phyloP scores from a whole-genome alignment of 805 yeast species.

The Yamadazyma olivae region DNA sequence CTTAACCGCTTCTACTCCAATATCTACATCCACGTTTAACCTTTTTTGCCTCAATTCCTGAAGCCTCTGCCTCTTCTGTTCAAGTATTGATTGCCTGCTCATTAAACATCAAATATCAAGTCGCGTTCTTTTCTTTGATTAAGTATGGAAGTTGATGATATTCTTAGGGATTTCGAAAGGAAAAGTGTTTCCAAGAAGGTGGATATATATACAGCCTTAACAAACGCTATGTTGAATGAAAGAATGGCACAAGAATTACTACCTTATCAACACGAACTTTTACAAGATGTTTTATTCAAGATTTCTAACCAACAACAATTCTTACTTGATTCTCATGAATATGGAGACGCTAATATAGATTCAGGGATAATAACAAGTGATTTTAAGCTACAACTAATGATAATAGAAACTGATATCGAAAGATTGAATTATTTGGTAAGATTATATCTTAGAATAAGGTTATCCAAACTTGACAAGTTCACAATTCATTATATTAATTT shows the following conservation, averaged over 20 bases:
- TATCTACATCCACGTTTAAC: conserved; percentile 9
- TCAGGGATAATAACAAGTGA: conserved; percentile 38
- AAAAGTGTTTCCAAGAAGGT: conserved; percentile 14
- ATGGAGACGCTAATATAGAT: conserved; percentile 54
- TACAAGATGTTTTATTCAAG: conserved; percentile 56
- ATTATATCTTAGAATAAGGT: conserved; percentile 73
- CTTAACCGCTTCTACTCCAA: neutral
- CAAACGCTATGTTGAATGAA: conserved; percentile 75
- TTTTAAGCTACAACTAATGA: conserved; percentile 73
- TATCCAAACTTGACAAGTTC: conserved; percentile 70
- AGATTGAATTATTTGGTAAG: conserved; percentile 80
- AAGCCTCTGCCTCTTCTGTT: conserved; percentile 37
- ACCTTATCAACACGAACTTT: conserved; percentile 61
- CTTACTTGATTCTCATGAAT: conserved; percentile 72
- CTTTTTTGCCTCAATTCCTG: conserved; percentile 21
- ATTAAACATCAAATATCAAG: conserved; percentile 9
- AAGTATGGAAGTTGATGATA: conserved; percentile 67
- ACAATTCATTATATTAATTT: conserved; percentile 54
- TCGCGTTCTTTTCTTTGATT: no score
- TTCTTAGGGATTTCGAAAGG: conserved; percentile 60
- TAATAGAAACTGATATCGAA: conserved; percentile 90
- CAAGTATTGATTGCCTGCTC: conserved; percentile 37
- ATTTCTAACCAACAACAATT: conserved; percentile 70
- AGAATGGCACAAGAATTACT: conserved; percentile 85
- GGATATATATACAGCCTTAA: conserved; percentile 18